Evolutionary conservation across 106 monocot genomes (phyloP).

Genomic region (Dendrobium catenatum): DNA sequence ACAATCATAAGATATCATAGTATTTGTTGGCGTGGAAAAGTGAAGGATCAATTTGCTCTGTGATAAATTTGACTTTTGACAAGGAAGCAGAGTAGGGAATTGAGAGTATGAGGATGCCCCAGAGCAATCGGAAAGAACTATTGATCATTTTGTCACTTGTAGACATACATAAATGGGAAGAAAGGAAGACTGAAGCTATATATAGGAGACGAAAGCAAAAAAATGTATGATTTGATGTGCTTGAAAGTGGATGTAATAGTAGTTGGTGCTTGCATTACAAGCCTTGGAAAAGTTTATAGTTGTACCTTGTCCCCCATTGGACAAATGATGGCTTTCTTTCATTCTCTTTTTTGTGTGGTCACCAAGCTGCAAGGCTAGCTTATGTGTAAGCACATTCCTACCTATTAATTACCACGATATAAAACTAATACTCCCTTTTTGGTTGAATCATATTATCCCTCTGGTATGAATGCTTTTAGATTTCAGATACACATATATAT

Average conservation of each 20-base stretch:
- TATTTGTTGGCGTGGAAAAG: neutral
- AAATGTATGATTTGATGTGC: neutral
- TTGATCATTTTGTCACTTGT: neutral
- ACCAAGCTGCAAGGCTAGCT: no score
- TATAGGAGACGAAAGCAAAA: neutral
- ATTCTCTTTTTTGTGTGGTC: no score
- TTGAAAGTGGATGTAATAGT: neutral
- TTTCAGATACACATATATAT: no score
- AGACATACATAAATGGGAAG: neutral
- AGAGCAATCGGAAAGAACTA: neutral
- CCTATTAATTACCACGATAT: no score
- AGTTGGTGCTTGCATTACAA: slow-evolving; percentile 4
- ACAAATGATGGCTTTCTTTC: neutral
- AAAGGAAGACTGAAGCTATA: neutral
- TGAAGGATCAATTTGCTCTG: neutral
- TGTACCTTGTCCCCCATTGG: neutral
- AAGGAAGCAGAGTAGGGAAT: neutral
- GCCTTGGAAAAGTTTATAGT: neutral
- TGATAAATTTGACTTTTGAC: neutral
- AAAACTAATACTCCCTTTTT: no score
- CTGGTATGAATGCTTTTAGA: no score
- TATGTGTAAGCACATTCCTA: no score
- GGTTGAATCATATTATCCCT: no score
- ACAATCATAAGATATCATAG: neutral
- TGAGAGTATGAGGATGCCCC: neutral